Evolutionary conservation across 768 basidiomycete genomes (phyloP).

Genomic region (Crucibulum laeve): DNA sequence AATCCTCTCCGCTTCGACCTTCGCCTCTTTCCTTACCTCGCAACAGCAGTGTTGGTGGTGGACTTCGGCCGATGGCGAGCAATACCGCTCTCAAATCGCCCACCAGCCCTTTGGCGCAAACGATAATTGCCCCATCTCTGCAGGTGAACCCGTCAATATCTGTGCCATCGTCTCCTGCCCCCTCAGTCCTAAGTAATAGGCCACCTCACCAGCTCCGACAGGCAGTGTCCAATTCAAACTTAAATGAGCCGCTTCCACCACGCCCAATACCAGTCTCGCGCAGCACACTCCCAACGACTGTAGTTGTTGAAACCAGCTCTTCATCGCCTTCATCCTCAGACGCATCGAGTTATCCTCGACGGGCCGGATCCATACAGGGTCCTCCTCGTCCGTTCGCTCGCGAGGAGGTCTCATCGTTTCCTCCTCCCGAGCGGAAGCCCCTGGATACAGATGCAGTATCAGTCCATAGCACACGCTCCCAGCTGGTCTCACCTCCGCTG

Average conservation of each 20-base stretch:
- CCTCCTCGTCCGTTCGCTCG: background rate
- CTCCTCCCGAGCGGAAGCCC: too few species aligned
- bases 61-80: constrained; percentile 1
- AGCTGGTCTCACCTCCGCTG: constrained; percentile 34
- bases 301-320: too few species aligned
- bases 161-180: constrained; percentile 15
- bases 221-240: constrained; percentile 19
- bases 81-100: constrained; percentile 23
- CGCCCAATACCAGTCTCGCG: constrained; percentile 5
- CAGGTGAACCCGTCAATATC: constrained; percentile 1
- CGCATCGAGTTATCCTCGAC: too few species aligned
- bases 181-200: constrained; percentile 5
- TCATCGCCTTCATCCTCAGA: too few species aligned
- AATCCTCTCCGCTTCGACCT: constrained; percentile 25
- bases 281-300: constrained; percentile 4
- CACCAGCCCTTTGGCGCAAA: constrained; percentile 31
- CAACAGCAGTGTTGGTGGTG: constrained; percentile 16
- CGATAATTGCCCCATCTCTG: constrained; percentile 7
- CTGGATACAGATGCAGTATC: constrained; percentile 20
- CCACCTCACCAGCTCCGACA: constrained; percentile 20
- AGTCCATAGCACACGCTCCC: constrained; percentile 28
- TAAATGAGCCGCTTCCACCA: constrained; percentile 12
- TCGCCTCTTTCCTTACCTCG: constrained; percentile 40
- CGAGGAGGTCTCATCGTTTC: too few species aligned
- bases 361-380: too few species aligned